A percentile compares a stretch with the other conserved stretches of the same genome.
These are phyloP conservation scores for Cetradonia linearis DNA, from an alignment of 495 filamentous ascomycete genomes.

Conservation along the genomic window DNA sequence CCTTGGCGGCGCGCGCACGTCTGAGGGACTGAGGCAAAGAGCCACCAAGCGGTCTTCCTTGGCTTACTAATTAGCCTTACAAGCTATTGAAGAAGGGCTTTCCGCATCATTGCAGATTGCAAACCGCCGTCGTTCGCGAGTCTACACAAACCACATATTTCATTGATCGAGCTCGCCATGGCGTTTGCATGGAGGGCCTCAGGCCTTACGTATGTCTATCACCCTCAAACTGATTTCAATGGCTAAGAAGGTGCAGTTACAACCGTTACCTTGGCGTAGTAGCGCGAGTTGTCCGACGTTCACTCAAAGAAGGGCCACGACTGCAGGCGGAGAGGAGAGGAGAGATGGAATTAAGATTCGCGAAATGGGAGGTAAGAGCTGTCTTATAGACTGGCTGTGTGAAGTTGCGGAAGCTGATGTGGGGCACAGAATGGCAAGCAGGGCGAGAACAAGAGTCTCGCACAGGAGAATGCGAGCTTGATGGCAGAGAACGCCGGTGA, in stretches of 20 bases:
- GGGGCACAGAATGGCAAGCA: constrained; percentile 82
- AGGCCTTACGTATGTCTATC: constrained; percentile 72
- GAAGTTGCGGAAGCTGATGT: constrained; percentile 10
- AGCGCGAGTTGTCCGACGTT: constrained; percentile 58
- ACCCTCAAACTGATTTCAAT: not conserved
- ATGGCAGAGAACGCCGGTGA: constrained; percentile 39
- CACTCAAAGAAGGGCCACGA: constrained; percentile 87
- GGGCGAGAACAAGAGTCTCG: constrained; percentile 69
- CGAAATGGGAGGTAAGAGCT: constrained; percentile 87
- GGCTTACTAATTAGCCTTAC: constrained; percentile 7
- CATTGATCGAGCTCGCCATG: constrained; percentile 45
- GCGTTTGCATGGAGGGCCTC: constrained; percentile 96
- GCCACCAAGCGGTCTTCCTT: not conserved
- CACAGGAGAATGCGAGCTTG: constrained; percentile 57
- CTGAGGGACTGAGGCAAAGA: too few relatives aligned
- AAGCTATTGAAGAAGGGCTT: not conserved
- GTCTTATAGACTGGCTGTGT: not conserved
- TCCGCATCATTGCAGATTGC: not conserved
- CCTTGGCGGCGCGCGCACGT: too few relatives aligned
- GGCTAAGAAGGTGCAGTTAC: constrained; percentile 32
- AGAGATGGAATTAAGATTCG: constrained; percentile 79
- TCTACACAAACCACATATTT: not conserved
- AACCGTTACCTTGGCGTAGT: constrained; percentile 48
- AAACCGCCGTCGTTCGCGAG: not conserved
- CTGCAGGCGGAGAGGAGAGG: constrained; percentile 80